A percentile compares a stretch with the other conserved stretches of the same genome.
phyloP scores from a whole-genome alignment of 352 stramenopile genomes.

The Pythium volutum region DNA sequence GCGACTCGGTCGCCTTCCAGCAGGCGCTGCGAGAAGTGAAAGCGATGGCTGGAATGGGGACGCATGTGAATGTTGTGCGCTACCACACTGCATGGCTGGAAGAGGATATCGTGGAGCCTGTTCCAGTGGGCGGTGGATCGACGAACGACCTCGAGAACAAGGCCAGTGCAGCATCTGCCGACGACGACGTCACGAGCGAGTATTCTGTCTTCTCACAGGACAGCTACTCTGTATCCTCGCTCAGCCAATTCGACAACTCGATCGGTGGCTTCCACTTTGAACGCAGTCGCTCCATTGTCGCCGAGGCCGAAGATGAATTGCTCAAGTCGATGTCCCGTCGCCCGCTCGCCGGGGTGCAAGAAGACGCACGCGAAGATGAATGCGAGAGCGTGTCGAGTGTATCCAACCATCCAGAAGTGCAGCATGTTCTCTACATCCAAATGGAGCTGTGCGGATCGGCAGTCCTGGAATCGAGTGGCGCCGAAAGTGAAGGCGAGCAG shows the following conservation, averaged over 20 bases:
- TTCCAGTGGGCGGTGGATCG: conserved; percentile 8
- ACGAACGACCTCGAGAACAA: conserved; percentile 11
- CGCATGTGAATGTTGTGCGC: conserved; percentile 70
- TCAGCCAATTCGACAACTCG: conserved; percentile 52
- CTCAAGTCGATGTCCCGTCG: conserved; percentile 11
- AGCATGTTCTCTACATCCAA: conserved; percentile 75
- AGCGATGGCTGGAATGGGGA: conserved; percentile 67
- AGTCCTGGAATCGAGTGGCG: conserved; percentile 12
- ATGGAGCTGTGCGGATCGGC: conserved; percentile 62
- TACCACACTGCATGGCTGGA: conserved; percentile 84
- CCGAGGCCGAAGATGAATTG: conserved; percentile 23
- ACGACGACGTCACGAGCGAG: conserved; percentile 4
- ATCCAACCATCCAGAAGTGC: conserved; percentile 18
- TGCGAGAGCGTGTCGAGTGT: conserved; percentile 15
- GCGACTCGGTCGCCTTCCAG: conserved; percentile 41
- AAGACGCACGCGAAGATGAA: conserved; percentile 20
- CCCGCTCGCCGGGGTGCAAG: conserved; percentile 12
- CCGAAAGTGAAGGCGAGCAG: conserved; percentile 26
- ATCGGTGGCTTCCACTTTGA: conserved; percentile 65
- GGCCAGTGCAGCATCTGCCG: conserved; percentile 13
- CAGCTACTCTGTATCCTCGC: conserved; percentile 40
- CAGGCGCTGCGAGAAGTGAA: conserved; percentile 73
- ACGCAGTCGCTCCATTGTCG: conserved; percentile 34
- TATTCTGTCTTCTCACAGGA: conserved; percentile 42
- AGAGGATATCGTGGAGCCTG: conserved; percentile 28